These are phyloP conservation scores for Aphanomyces euteiches DNA, from an alignment of 352 stramenopile species.

Conservation along the genomic window DNA sequence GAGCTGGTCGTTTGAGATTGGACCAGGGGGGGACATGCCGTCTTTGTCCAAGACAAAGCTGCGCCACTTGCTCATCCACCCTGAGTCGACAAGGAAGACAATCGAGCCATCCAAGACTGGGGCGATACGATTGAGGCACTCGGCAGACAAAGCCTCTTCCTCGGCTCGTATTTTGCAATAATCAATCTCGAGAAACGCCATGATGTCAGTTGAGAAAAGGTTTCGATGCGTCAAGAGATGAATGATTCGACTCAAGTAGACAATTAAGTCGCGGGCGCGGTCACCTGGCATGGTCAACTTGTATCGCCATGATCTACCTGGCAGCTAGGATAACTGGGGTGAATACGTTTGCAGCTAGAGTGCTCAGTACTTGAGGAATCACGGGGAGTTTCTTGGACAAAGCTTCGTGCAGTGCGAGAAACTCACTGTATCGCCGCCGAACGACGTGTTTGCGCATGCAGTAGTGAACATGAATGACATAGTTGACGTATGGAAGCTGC, in stretches of 20 bases:
- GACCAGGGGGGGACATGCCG: conserved; percentile 30
- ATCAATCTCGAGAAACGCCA: conserved; percentile 68
- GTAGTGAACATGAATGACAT: conserved; percentile 67
- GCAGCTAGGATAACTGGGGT: conserved; percentile 34
- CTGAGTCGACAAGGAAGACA: conserved; percentile 17
- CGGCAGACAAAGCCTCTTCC: conserved; percentile 54
- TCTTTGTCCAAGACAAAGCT: conserved; percentile 22
- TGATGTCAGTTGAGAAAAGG: conserved; percentile 61
- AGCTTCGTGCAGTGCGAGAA: conserved; percentile 44
- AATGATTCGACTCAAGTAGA: conserved; percentile 55
- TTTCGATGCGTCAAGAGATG: conserved; percentile 47
- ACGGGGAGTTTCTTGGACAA: conserved; percentile 48
- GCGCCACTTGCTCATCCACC: conserved; percentile 16
- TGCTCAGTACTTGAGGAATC: conserved; percentile 39
- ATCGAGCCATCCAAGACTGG: conserved; percentile 23
- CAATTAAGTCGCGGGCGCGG: conserved; percentile 39
- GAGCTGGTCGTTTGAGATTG: conserved; percentile 45
- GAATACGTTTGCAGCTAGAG: background rate
- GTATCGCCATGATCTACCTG: conserved; percentile 46
- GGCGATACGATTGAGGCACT: conserved; percentile 36
- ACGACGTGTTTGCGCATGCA: conserved; percentile 64
- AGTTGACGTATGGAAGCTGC: conserved; percentile 66
- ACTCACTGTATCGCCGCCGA: conserved; percentile 62
- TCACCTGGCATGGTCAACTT: conserved; percentile 40
- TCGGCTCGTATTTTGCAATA: conserved; percentile 45